phyloP scores from a whole-genome alignment of 257 asterid species.

The Avicennia marina region DNA sequence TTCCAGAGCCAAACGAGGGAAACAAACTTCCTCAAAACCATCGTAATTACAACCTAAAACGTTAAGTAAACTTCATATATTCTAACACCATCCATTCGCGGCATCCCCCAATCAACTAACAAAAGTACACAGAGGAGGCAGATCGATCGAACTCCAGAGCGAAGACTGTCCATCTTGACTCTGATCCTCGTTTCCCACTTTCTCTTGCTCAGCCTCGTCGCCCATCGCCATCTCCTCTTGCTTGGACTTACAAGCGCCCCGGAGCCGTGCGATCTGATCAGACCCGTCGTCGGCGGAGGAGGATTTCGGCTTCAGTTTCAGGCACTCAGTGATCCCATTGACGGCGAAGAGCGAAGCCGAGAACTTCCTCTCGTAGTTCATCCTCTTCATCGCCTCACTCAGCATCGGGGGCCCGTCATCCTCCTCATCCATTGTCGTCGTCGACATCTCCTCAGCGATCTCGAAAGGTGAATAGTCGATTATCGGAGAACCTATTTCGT shows the following conservation, averaged over 20 bases:
- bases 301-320: constrained; percentile 39
- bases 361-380: constrained; percentile 63
- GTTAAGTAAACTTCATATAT: too few species aligned
- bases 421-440: constrained; percentile 22
- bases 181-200: not conserved
- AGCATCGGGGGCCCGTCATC: constrained; percentile 32
- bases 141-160: constrained; percentile 40
- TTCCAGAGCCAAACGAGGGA: too few species aligned
- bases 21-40: too few species aligned
- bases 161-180: constrained; percentile 24
- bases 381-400: constrained; percentile 50
- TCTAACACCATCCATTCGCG: too few species aligned
- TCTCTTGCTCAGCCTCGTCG: not conserved
- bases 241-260: constrained; percentile 38
- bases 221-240: constrained; percentile 20
- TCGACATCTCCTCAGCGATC: constrained; percentile 50
- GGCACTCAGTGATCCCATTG: constrained; percentile 56
- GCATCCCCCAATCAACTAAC: constrained; percentile 12
- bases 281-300: constrained; percentile 25
- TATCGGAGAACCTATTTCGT: constrained; percentile 39
- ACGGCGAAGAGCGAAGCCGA: constrained; percentile 63
- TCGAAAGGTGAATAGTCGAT: constrained; percentile 55
- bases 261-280: constrained; percentile 36
- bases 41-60: too few species aligned
- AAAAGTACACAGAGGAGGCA: constrained; percentile 34